Evolutionary conservation across 805 yeast species (phyloP).

Genomic region (Yamadazyma ubonensis): DNA sequence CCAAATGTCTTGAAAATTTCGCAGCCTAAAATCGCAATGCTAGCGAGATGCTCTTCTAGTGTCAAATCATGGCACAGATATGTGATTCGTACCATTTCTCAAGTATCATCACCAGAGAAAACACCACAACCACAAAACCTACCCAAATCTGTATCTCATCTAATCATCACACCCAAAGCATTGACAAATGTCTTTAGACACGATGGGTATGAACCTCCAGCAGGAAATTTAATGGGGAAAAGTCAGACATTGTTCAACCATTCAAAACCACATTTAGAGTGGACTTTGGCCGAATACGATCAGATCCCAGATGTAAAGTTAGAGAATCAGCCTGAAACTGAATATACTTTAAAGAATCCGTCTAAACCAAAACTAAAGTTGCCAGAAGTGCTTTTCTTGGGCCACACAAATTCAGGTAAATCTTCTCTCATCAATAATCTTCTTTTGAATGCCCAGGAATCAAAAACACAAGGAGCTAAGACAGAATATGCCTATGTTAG

Average conservation of each 20-base stretch:
- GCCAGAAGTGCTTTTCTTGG: constrained; percentile 77
- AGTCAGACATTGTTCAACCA: constrained; percentile 42
- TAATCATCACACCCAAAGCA: constrained; percentile 23
- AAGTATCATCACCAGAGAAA: too few species aligned
- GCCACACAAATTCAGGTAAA: constrained; percentile 86
- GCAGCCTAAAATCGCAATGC: too few species aligned
- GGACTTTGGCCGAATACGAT: constrained; percentile 54
- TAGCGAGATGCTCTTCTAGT: neutral
- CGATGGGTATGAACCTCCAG: constrained; percentile 12
- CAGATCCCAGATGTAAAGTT: constrained; percentile 57
- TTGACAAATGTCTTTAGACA: constrained; percentile 22
- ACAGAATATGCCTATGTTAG: constrained; percentile 37
- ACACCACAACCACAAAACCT: neutral
- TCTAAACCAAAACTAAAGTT: too few species aligned
- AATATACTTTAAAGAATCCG: too few species aligned
- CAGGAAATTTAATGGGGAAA: constrained; percentile 14
- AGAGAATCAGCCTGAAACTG: constrained; percentile 15
- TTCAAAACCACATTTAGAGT: constrained; percentile 50
- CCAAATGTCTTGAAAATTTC: too few species aligned
- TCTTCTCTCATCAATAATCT: constrained; percentile 70
- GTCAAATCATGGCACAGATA: neutral
- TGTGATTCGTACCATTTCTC: too few species aligned
- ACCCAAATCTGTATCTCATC: constrained; percentile 5
- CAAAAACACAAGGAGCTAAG: constrained; percentile 20
- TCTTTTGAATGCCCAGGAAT: constrained; percentile 32